Conservation (phyloP, 495 filamentous ascomycete genomes). For the Chlorociboria aeruginascens region DNA sequence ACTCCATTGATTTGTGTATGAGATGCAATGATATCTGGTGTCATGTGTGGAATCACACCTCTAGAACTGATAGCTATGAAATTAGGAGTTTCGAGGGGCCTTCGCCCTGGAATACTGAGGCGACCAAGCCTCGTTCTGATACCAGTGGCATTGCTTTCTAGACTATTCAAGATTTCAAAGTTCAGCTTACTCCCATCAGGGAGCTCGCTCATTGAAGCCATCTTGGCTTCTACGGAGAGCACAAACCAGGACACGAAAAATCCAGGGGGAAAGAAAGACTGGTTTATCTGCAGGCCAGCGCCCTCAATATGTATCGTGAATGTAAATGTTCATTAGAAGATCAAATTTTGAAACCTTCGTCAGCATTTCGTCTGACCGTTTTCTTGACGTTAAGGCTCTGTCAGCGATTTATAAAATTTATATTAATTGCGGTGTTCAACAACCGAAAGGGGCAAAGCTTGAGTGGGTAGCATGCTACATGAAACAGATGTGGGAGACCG, state of each 20-base stretch:
- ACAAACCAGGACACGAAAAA: background rate
- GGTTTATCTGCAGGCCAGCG: constrained; percentile 11
- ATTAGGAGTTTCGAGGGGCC: constrained; percentile 63
- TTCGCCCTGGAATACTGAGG: constrained; percentile 46
- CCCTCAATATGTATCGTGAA: constrained; percentile 8
- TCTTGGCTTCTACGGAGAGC: background rate
- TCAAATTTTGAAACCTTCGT: background rate
- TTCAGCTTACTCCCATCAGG: background rate
- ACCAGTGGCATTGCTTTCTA: background rate
- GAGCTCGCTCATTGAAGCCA: background rate
- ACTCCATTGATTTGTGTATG: constrained; percentile 53
- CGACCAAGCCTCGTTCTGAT: constrained; percentile 44
- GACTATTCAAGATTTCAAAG: constrained; percentile 7
- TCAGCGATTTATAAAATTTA: background rate
- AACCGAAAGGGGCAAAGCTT: background rate
- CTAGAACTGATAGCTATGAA: constrained; percentile 70
- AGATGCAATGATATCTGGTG: constrained; percentile 66
- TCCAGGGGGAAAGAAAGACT: background rate
- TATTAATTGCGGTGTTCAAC: background rate
- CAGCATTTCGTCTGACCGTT: constrained; percentile 1
- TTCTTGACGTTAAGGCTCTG: background rate
- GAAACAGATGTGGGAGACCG: too few relatives aligned
- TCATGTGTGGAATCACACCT: constrained; percentile 73
- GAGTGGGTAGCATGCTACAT: background rate
- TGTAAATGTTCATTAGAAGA: background rate